Percentiles rank a stretch among this genome's conserved stretches.
phyloP scores from a whole-genome alignment of 1,284 basidiomycete genomes.

The Cutaneotrichosporon arboriforme region DNA sequence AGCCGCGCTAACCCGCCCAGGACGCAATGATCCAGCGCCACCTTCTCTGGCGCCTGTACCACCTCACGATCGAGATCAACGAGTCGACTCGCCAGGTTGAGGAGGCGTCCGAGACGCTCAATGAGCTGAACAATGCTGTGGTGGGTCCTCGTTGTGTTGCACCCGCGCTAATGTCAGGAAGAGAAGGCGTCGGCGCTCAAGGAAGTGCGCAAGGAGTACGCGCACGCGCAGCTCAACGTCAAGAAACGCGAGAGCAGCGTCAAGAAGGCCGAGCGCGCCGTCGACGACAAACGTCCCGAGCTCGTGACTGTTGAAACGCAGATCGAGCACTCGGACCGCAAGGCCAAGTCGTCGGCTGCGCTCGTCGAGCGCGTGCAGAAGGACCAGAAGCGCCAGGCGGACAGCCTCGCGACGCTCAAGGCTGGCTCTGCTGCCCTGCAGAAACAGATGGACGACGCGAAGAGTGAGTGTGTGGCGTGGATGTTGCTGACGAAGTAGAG shows the following conservation, averaged over 20 bases:
- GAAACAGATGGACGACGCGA: slow-evolving; percentile 67
- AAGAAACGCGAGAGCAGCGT: slow-evolving; percentile 69
- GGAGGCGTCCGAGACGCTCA: slow-evolving; percentile 64
- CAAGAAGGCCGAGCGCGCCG: slow-evolving; percentile 72
- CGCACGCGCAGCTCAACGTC: slow-evolving; percentile 65
- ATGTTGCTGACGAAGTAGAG: slow-evolving; percentile 51
- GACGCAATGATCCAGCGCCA: slow-evolving; percentile 76
- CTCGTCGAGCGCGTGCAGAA: slow-evolving; percentile 62
- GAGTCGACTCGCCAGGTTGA: slow-evolving; percentile 65
- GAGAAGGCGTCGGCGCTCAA: slow-evolving; percentile 62
- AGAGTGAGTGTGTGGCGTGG: slow-evolving; percentile 53
- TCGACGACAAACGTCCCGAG: slow-evolving; percentile 82
- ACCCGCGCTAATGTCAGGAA: not conserved
- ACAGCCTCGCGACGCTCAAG: slow-evolving; percentile 57
- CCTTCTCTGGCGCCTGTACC: slow-evolving; percentile 82
- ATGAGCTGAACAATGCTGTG: slow-evolving; percentile 63
- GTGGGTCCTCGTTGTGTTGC: slow-evolving; percentile 19
- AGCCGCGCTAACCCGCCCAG: slow-evolving; percentile 46
- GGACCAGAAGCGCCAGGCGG: slow-evolving; percentile 63
- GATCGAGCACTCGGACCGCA: slow-evolving; percentile 75
- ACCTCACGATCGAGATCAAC: slow-evolving; percentile 77
- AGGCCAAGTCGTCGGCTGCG: slow-evolving; percentile 64
- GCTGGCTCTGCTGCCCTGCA: slow-evolving; percentile 64
- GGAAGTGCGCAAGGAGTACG: slow-evolving; percentile 70
- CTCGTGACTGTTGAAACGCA: slow-evolving; percentile 76